These are phyloP conservation scores for Santalum album DNA, from an alignment of 164 flowering plant species.

Conservation along the genomic window DNA sequence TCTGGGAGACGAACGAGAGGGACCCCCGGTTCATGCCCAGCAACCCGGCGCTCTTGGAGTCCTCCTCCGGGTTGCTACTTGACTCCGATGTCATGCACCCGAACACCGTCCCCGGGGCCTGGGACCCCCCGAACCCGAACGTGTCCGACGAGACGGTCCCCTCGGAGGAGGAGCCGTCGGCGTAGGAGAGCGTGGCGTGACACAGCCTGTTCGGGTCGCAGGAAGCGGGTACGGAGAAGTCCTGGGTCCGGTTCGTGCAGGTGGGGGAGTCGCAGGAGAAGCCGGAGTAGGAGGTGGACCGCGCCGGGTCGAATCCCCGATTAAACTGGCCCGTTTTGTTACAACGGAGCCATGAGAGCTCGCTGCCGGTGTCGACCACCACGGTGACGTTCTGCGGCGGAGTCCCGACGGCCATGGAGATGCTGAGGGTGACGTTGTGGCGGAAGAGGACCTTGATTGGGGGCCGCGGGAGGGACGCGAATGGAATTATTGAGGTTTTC, in stretches of 20 bases:
- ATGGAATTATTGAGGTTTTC: too few species aligned
- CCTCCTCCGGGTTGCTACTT: constrained; percentile 43
- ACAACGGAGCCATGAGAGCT: constrained; percentile 77
- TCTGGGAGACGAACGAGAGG: constrained; percentile 61
- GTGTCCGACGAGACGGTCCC: constrained; percentile 68
- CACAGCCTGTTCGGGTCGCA: constrained; percentile 65
- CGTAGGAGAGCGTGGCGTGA: constrained; percentile 60
- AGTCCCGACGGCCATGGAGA: constrained; percentile 58
- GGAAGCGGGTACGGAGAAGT: constrained; percentile 45
- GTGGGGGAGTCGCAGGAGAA: constrained; percentile 49
- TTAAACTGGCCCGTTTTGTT: constrained; percentile 21
- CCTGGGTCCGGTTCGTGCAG: constrained; percentile 52
- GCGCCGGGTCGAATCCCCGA: constrained; percentile 36
- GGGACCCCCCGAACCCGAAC: constrained; percentile 28
- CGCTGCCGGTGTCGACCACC: constrained; percentile 92
- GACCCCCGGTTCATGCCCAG: constrained; percentile 84
- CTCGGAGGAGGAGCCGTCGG: constrained; percentile 58
- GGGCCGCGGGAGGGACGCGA: too few species aligned
- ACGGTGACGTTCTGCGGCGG: constrained; percentile 70
- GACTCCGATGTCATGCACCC: constrained; percentile 63
- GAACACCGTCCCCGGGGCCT: constrained; percentile 32
- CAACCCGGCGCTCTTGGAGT: constrained; percentile 45
- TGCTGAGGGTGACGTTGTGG: constrained; percentile 56
- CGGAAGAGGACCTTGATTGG: constrained; percentile 41
- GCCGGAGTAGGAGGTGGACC: constrained; percentile 46